Percentiles rank a stretch among this genome's conserved stretches.
Conservation (phyloP, 2,329 filamentous ascomycete genomes). For the Geosmithia morbida region DNA sequence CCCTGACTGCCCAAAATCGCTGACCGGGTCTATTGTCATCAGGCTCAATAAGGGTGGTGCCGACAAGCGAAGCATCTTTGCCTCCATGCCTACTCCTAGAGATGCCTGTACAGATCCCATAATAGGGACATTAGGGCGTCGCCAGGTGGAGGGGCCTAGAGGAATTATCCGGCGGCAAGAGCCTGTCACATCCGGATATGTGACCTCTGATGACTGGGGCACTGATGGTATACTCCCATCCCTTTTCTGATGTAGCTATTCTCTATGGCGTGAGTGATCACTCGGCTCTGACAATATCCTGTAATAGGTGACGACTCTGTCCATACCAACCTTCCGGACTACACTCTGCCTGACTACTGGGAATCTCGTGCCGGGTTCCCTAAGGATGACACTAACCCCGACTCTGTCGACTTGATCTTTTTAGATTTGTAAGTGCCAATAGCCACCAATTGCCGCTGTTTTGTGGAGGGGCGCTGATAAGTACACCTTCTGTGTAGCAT, state of each 20-base stretch:
- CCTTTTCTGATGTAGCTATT: constrained; percentile 13
- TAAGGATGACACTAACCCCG: constrained; percentile 20
- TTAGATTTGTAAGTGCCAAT: constrained; percentile 29
- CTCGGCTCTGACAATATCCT: neutral
- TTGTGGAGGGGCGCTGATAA: neutral
- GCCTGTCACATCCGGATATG: constrained; percentile 31
- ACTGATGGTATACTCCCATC: constrained; percentile 16
- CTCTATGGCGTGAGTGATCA: too few species aligned
- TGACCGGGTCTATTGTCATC: neutral
- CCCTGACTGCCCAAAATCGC: neutral
- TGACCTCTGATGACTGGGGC: constrained; percentile 42
- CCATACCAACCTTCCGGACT: constrained; percentile 24
- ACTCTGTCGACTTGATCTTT: constrained; percentile 37
- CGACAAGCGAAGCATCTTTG: constrained; percentile 19
- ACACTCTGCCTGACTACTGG: constrained; percentile 32
- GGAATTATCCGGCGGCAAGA: constrained; percentile 32
- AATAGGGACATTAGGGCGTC: constrained; percentile 8
- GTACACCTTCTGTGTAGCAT: constrained; percentile 12
- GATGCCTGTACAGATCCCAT: constrained; percentile 35
- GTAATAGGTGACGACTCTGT: neutral
- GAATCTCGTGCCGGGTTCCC: constrained; percentile 34
- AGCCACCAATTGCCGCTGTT: neutral
- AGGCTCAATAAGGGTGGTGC: constrained; percentile 26
- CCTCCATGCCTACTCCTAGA: constrained; percentile 17
- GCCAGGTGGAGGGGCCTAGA: constrained; percentile 13